Evolutionary conservation across 2,329 filamentous ascomycete genomes (phyloP), one percentile per base, ranked within the genome.

Genomic region (Fusarium sambucinum): DNA sequence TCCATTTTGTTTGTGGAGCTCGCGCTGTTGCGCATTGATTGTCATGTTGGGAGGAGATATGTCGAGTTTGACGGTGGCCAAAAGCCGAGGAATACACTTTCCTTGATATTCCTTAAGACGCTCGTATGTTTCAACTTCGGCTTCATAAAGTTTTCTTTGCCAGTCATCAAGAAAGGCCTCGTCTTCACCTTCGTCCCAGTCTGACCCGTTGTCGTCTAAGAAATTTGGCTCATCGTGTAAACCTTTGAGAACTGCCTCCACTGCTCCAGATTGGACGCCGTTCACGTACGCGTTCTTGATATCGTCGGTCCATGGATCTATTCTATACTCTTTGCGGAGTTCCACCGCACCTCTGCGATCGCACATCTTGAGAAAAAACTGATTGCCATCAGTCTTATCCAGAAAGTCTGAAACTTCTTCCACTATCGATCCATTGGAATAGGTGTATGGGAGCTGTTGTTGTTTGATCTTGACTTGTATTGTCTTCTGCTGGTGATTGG

Each of bases 361-460:
- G 38, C 61, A 75, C 12, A 75, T 51, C 44, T 75, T 74, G 1
- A 74, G 57, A 32, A 75, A 74, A 5, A 38, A 58, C 4, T 47
- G 38, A 10, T 62, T 45, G 11, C 11, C 29, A 1, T 17, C 19
- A 4, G 19, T 0, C 3, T 21, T 13, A 12, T 21, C 12, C 30
- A 19, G n/a, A 8, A 14, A 3, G 14, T 5, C 19, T 12, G 12
- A 8, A 1, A 25, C n/a, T 3, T 7, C 14, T 2, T 11, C 11
- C 16, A 35, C 16, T 3, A 17, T 4, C 29, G 33, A 27, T 17
- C 13, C 21, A 8, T 38, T 33, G 0, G 50, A 53, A 0, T 44
- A 11, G 1, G 38, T 25, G 16, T 17, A 44, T 27, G 21, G 30
- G 2, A 16, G 29, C 6, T 8, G 21, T 33, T 33, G 19, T n/a